Base-by-base conservation (phyloP, 2,329 filamentous ascomycete genomes). In the Arachnomyces sp. region DNA sequence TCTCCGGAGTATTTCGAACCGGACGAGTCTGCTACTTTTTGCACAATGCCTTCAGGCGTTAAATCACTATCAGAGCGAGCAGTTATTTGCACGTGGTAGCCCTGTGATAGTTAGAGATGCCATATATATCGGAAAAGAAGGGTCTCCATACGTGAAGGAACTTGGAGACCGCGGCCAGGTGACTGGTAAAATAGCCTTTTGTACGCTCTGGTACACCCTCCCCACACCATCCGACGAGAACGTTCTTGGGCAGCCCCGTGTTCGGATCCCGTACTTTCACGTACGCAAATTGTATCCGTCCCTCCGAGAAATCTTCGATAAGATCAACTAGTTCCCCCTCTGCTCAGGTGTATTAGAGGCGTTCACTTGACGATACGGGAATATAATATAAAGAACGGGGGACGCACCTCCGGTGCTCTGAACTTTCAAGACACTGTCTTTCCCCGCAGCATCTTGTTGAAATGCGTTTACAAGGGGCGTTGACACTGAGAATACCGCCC, bases 141-240 rank as follows among this genome's bases (percentile, higher is more conserved):
- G 29, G 3, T 11, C 13, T 14, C 15, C 53, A 58, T 58, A 81
- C 81, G 68, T 95, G 89, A 31, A 98, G 77, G 51, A 95, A 74
- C 66, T 94, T 95, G 46, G 88, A 81, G 29, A 96, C 88, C 35
- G 87, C 82, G 45, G 84, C 81, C 35, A 92, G 71, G 66, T 98
- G 90, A 67, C 88, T 95, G 50, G 87, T 94, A 61, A 98, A 98
- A 67, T 96, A 96, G 49, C 92, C 92, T 68, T 96, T 98, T 46
- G 90, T 96, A 55, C 90, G 76, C 67, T 98, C 92, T n/a, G 92
- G 92, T 12, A 98, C 92, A 53, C 92, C 92, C 58, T 93, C 90
- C 50, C 92, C 92, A 63, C 92, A 98, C 84, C 92, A 98, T 50
- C 84, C 89, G 59, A 98, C 87, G 50, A 98, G 74, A 44, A 94